Conservation (phyloP, 371 early-diverging fungal genomes). For the Blakeslea trispora region DNA sequence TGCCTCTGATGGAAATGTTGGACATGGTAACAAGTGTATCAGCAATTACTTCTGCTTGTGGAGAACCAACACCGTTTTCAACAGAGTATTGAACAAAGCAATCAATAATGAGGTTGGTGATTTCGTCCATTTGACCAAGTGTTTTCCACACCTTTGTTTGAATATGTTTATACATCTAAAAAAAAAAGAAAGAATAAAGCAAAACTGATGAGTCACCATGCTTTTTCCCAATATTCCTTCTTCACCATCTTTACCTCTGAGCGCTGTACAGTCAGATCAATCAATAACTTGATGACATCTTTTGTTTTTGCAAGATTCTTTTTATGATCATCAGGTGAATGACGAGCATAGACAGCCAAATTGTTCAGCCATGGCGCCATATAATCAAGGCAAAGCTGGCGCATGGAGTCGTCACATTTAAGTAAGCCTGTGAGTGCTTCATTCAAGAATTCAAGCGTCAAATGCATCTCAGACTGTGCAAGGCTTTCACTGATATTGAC, state of each 20-base stretch:
- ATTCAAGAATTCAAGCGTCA: conserved; percentile 88
- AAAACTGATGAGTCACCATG: too few relatives aligned
- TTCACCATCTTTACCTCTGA: conserved; percentile 49
- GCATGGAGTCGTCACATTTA: conserved; percentile 68
- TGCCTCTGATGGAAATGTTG: conserved; percentile 76
- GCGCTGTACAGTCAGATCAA: conserved; percentile 82
- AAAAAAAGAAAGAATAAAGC: too few relatives aligned
- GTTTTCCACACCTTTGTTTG: conserved; percentile 85
- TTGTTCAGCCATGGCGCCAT: conserved; percentile 90
- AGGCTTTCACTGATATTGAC: conserved; percentile 77
- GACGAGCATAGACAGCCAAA: conserved; percentile 62
- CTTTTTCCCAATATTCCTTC: background rate
- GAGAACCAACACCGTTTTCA: conserved; percentile 77
- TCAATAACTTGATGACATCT: conserved; percentile 73
- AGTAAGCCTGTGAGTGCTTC: conserved; percentile 86
- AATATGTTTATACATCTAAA: conserved; percentile 72
- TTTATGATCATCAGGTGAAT: conserved; percentile 48
- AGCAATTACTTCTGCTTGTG: conserved; percentile 80
- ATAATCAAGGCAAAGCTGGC: conserved; percentile 85
- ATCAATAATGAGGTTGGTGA: conserved; percentile 79
- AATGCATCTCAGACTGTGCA: conserved; percentile 71
- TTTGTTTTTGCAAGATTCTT: conserved; percentile 63
- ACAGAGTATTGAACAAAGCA: conserved; percentile 79
- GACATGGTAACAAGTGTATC: conserved; percentile 87
- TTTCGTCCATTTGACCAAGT: conserved; percentile 75